Base-by-base conservation (phyloP, 2,329 filamentous ascomycete genomes). In the Ophiostoma piceae region DNA sequence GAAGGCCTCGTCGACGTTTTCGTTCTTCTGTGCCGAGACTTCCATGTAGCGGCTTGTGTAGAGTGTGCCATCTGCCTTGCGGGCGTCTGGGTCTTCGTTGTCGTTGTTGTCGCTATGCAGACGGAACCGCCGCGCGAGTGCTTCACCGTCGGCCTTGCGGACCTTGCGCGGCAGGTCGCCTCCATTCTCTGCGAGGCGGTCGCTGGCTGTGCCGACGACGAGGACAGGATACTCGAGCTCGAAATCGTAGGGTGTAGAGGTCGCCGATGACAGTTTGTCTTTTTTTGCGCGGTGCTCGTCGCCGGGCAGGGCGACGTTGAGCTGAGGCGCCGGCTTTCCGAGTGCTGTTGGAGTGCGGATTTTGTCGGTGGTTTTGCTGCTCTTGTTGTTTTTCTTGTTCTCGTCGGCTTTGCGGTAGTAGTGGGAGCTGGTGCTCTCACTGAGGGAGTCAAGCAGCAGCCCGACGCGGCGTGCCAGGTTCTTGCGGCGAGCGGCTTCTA, bases 21-120 rank as follows among this genome's bases (percentile, higher is more conserved):
- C 66, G 47, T 29, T 47, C 8, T 47, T 39, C 5, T 32, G 43
- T n/a, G 66, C 66, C 8, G 66, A 67, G 9, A 67, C 47, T 26
- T 67, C 66, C 43, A 67, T 60, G n/a, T 67, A 67, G 29, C 66
- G 66, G 29, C 66, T 67, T 19, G 47, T 67, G 29, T 64, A 64
- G 4, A 62, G 29, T 9, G 57, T 62, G 29, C 57, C 57, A 8
- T 62, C 57, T 16, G 57, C 26, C 57, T n/a, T 66, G 16, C 62
- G 16, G 3, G 66, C 66, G 41, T 67, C 43, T n/a, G 66, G 35
- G 41, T 47, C 66, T 6, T 54, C 66, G 29, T 54, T 41, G 41
- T 67, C 14, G 26, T 41, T 35, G 19, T 2, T 9, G 12, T 12
- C 11, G 39, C 19, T 8, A 8, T 26, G 26, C 12, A 57, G 32